Conservation (phyloP, 148 eudicot genomes). For the Beta vulgaris region DNA sequence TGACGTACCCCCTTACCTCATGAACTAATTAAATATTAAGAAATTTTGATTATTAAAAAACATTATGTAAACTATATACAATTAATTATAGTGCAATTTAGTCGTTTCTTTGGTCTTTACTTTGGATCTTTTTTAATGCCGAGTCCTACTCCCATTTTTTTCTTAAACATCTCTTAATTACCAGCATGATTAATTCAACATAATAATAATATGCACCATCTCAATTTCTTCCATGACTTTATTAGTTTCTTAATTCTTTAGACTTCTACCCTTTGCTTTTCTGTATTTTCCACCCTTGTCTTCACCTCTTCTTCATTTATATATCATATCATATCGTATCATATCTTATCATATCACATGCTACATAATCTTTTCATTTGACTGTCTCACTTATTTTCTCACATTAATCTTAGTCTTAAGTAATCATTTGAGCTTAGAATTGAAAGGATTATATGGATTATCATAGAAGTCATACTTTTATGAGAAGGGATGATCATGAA, state of each 20-base stretch:
- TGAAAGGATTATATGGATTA: slow-evolving; percentile 21
- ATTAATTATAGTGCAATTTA: slow-evolving; percentile 7
- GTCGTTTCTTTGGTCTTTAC: slow-evolving; percentile 28
- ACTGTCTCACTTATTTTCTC: too few species aligned
- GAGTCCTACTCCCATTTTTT: slow-evolving; percentile 18
- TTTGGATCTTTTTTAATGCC: slow-evolving; percentile 31
- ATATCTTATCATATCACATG: too few species aligned
- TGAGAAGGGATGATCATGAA: slow-evolving; percentile 1
- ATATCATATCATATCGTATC: too few species aligned
- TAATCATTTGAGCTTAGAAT: too few species aligned
- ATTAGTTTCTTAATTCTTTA: slow-evolving; percentile 24
- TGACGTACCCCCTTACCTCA: slow-evolving; percentile 43
- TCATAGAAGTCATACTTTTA: slow-evolving; percentile 9
- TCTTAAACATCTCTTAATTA: slow-evolving; percentile 17
- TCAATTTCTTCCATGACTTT: neutral
- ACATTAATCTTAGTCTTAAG: too few species aligned
- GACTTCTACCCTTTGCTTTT: neutral
- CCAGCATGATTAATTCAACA: slow-evolving; percentile 14
- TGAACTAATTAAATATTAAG: neutral
- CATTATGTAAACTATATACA: neutral
- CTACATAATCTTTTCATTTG: too few species aligned
- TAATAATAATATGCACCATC: neutral
- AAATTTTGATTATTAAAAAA: neutral
- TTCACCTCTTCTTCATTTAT: slow-evolving; percentile 17
- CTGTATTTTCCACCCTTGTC: slow-evolving; percentile 16